These are phyloP conservation scores for Rhizopus arrhizus DNA, from an alignment of 371 early-diverging fungal species.

Conservation along the genomic window DNA sequence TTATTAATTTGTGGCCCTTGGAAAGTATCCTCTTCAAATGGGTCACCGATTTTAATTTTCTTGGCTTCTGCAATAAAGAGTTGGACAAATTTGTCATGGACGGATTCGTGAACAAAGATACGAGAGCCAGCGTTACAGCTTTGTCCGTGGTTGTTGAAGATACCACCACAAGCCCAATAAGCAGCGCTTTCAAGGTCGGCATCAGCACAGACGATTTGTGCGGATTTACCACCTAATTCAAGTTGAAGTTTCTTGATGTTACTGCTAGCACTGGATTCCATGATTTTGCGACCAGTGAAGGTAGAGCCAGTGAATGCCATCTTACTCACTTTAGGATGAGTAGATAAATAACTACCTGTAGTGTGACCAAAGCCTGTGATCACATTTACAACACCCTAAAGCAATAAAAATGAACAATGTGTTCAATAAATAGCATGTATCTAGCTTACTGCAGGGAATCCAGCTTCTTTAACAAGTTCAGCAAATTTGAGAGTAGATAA, in stretches of 20 bases:
- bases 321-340: constrained; percentile 53
- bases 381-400: constrained; percentile 75
- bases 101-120: constrained; percentile 76
- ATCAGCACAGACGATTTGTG: constrained; percentile 84
- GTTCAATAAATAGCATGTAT: neutral
- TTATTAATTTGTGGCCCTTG: constrained; percentile 80
- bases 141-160: constrained; percentile 85
- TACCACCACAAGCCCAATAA: constrained; percentile 66
- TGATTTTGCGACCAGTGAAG: constrained; percentile 55
- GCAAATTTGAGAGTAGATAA: constrained; percentile 51
- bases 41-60: constrained; percentile 62
- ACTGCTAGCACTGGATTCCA: constrained; percentile 56
- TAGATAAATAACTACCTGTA: constrained; percentile 39
- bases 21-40: constrained; percentile 57
- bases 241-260: constrained; percentile 79
- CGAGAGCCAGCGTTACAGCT: constrained; percentile 89
- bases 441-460: constrained; percentile 46
- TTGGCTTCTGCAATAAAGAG: constrained; percentile 67
- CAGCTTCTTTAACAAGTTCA: constrained; percentile 49
- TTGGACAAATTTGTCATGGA: constrained; percentile 73
- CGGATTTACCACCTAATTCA: constrained; percentile 92
- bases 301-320: constrained; percentile 71
- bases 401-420: neutral
- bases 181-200: constrained; percentile 82
- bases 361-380: constrained; percentile 48